A percentile compares a stretch with the other conserved stretches of the same genome.
These are phyloP conservation scores for Carpinus fangiana DNA, from an alignment of 306 rosid species.

Conservation along the genomic window DNA sequence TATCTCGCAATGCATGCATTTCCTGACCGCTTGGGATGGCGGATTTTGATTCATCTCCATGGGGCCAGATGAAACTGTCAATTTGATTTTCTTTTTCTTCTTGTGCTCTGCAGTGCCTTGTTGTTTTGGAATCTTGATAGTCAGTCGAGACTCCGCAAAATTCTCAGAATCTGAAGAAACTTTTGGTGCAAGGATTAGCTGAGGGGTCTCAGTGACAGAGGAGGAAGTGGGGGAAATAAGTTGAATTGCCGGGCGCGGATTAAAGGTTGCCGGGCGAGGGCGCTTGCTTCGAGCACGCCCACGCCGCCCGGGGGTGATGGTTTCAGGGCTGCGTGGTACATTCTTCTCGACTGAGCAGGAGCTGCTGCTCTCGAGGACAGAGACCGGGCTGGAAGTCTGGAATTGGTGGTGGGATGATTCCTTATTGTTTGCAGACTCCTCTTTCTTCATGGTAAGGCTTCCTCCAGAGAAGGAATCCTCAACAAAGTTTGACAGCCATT, in stretches of 20 bases:
- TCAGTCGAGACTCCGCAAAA: constrained; percentile 68
- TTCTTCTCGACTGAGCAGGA: constrained; percentile 68
- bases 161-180: constrained; percentile 58
- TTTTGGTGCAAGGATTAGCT: constrained; percentile 34
- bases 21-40: constrained; percentile 56
- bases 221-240: constrained; percentile 89
- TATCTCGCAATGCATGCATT: constrained; percentile 95
- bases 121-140: constrained; percentile 27
- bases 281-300: constrained; percentile 97
- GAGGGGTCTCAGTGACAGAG: constrained; percentile 61
- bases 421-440: constrained; percentile 47
- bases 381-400: constrained; percentile 78
- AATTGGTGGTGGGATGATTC: constrained; percentile 60
- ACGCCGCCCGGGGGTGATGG: constrained; percentile 46
- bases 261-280: constrained; percentile 81
- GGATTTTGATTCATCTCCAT: constrained; percentile 45
- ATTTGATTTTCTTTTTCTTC: constrained; percentile 58
- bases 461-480: constrained; percentile 87
- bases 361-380: constrained; percentile 93
- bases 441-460: constrained; percentile 68
- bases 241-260: constrained; percentile 66
- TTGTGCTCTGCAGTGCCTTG: constrained; percentile 36
- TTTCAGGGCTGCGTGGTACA: constrained; percentile 46
- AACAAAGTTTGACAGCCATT: constrained; percentile 88
- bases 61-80: constrained; percentile 42